Conservation (phyloP, 2,329 filamentous ascomycete genomes). For the Lithohypha guttulata region DNA sequence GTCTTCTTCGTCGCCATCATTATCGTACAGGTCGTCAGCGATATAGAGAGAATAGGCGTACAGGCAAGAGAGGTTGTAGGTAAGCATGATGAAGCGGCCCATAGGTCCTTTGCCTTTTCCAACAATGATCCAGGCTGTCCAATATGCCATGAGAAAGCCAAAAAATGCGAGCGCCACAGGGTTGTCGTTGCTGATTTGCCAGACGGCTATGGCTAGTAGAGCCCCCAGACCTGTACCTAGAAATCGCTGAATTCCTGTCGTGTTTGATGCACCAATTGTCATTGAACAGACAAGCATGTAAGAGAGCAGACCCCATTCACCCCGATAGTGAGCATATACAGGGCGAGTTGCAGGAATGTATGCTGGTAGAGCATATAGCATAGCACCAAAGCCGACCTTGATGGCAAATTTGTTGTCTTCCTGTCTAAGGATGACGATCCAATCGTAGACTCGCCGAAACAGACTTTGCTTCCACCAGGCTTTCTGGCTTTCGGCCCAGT, state of each 20-base stretch:
- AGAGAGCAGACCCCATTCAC: slow-evolving; percentile 90
- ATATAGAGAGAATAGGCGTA: slow-evolving; percentile 87
- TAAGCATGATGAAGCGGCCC: slow-evolving; percentile 85
- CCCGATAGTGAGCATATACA: slow-evolving; percentile 76
- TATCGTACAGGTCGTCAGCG: slow-evolving; percentile 60
- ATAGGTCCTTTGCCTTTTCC: slow-evolving; percentile 75
- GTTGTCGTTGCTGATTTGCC: slow-evolving; percentile 66
- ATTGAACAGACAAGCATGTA: slow-evolving; percentile 98
- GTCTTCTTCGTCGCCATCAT: slow-evolving; percentile 75
- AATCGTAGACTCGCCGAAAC: slow-evolving; percentile 39
- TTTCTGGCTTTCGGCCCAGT: slow-evolving; percentile 6
- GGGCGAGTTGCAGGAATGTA: slow-evolving; percentile 71
- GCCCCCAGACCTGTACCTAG: slow-evolving; percentile 78
- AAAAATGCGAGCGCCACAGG: slow-evolving; percentile 65
- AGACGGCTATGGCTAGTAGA: slow-evolving; percentile 60
- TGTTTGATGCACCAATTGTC: slow-evolving; percentile 94
- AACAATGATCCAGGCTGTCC: slow-evolving; percentile 83
- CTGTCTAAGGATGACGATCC: slow-evolving; percentile 46
- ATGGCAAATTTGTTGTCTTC: slow-evolving; percentile 70
- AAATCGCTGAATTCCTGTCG: slow-evolving; percentile 77
- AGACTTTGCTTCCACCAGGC: slow-evolving; percentile 14
- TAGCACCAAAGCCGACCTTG: slow-evolving; percentile 85
- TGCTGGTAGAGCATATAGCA: slow-evolving; percentile 78
- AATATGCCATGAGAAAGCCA: slow-evolving; percentile 69
- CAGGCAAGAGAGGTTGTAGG: slow-evolving; percentile 88